Percentiles rank a stretch among this genome's conserved stretches.
phyloP scores from a whole-genome alignment of 352 stramenopile genomes.

The Globisporangium nodosum region DNA sequence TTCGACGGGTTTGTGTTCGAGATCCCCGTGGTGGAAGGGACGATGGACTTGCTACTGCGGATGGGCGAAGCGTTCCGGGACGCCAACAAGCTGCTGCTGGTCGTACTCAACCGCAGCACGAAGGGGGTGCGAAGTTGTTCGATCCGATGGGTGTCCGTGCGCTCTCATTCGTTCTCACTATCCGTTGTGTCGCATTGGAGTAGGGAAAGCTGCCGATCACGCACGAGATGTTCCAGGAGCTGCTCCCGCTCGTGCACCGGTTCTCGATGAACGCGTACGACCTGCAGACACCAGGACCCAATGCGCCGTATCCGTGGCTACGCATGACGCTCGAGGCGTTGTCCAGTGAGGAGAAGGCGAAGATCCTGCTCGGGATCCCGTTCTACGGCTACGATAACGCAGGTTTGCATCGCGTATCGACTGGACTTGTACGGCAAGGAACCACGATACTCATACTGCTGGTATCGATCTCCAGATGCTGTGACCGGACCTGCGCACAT shows the following conservation, averaged over 20 bases:
- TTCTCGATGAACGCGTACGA: slow-evolving; percentile 86
- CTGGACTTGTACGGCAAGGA: neutral
- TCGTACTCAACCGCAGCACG: slow-evolving; percentile 56
- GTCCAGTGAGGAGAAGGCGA: slow-evolving; percentile 31
- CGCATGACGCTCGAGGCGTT: slow-evolving; percentile 49
- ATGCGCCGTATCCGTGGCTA: slow-evolving; percentile 67
- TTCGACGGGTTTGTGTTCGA: slow-evolving; percentile 80
- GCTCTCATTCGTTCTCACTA: neutral
- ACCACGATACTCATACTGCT: neutral
- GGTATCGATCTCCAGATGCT: slow-evolving; percentile 19
- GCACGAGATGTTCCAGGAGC: slow-evolving; percentile 44
- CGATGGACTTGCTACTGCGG: slow-evolving; percentile 53
- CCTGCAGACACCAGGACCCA: slow-evolving; percentile 51
- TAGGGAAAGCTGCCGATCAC: slow-evolving; percentile 49
- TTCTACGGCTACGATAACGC: slow-evolving; percentile 82
- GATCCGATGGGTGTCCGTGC: neutral
- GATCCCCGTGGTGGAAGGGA: slow-evolving; percentile 55
- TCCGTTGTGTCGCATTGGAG: neutral
- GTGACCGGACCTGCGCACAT: slow-evolving; percentile 41
- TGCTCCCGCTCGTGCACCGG: slow-evolving; percentile 61
- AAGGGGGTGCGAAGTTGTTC: slow-evolving; percentile 26
- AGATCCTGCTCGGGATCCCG: slow-evolving; percentile 65
- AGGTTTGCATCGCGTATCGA: slow-evolving; percentile 11
- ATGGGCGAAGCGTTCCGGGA: slow-evolving; percentile 45
- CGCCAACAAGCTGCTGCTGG: slow-evolving; percentile 47